Conservation (phyloP, 2,329 filamentous ascomycete genomes). For the Aspergillus quadrilineatus region DNA sequence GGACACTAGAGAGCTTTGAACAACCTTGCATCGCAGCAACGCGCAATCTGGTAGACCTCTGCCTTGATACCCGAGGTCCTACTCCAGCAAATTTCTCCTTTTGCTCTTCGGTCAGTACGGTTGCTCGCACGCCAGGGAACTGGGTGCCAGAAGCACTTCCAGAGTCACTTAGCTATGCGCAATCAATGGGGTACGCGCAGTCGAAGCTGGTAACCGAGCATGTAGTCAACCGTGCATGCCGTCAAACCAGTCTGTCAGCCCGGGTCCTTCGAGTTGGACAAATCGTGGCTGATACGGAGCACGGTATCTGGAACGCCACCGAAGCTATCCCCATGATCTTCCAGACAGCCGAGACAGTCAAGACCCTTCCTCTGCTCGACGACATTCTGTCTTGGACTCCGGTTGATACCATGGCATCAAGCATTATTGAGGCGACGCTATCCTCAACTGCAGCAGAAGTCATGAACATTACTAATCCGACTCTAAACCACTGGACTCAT, state of each 20-base stretch:
- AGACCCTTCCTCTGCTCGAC: constrained; percentile 47
- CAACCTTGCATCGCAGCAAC: constrained; percentile 53
- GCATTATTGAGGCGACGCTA: constrained; percentile 30
- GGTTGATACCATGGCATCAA: constrained; percentile 42
- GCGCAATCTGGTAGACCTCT: constrained; percentile 43
- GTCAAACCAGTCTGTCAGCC: constrained; percentile 11
- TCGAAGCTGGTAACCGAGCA: constrained; percentile 37
- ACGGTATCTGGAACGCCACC: constrained; percentile 17
- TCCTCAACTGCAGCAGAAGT: constrained; percentile 16
- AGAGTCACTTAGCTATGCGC: constrained; percentile 14
- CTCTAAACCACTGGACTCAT: constrained; percentile 39
- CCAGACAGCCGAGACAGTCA: constrained; percentile 45
- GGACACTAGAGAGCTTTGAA: constrained; percentile 56
- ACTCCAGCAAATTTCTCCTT: constrained; percentile 41
- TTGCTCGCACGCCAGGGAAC: constrained; percentile 15
- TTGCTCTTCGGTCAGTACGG: constrained; percentile 22
- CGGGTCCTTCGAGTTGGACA: constrained; percentile 36
- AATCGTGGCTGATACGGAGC: constrained; percentile 31
- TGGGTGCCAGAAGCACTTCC: constrained; percentile 7
- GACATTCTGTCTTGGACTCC: constrained; percentile 47
- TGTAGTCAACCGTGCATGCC: constrained; percentile 25
- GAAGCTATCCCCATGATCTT: constrained; percentile 43
- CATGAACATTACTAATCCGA: constrained; percentile 53
- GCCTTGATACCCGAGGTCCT: constrained; percentile 29
- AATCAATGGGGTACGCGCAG: constrained; percentile 33